Conservation (phyloP, 495 filamentous ascomycete species). For the Hypomontagnella submonticulosa region DNA sequence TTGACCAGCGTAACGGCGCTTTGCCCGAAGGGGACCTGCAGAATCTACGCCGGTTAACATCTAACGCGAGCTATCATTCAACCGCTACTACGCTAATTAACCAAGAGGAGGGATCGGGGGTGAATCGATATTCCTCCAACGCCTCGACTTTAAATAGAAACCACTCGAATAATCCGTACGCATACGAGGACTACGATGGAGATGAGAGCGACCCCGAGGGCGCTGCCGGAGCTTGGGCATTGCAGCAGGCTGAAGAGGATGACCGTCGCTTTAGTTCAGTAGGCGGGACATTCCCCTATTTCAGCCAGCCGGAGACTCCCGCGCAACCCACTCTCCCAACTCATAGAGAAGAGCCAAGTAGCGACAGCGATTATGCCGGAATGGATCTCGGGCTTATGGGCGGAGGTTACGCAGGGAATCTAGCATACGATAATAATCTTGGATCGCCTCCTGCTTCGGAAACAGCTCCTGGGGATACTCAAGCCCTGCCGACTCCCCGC, state of each 20-base stretch:
- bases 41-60: constrained; percentile 53
- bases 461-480: constrained; percentile 43
- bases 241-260: constrained; percentile 87
- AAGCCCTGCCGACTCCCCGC: constrained; percentile 46
- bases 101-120: constrained; percentile 45
- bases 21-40: constrained; percentile 56
- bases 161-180: constrained; percentile 45
- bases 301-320: constrained; percentile 56
- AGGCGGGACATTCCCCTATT: constrained; percentile 39
- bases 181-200: constrained; percentile 52
- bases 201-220: constrained; percentile 93
- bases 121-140: constrained; percentile 59
- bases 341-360: constrained; percentile 62
- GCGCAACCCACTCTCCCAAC: constrained; percentile 42
- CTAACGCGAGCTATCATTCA: constrained; percentile 57
- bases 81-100: constrained; percentile 58
- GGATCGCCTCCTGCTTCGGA: constrained; percentile 52
- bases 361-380: constrained; percentile 76
- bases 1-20: constrained; percentile 53
- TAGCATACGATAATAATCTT: constrained; percentile 76
- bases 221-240: constrained; percentile 82
- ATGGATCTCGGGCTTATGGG: constrained; percentile 80
- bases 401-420: constrained; percentile 76
- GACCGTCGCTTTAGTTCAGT: constrained; percentile 70
- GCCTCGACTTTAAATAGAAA: constrained; percentile 61